phyloP scores from a whole-genome alignment of 2,329 filamentous ascomycete genomes.

The Aspergillus fumigatus region DNA sequence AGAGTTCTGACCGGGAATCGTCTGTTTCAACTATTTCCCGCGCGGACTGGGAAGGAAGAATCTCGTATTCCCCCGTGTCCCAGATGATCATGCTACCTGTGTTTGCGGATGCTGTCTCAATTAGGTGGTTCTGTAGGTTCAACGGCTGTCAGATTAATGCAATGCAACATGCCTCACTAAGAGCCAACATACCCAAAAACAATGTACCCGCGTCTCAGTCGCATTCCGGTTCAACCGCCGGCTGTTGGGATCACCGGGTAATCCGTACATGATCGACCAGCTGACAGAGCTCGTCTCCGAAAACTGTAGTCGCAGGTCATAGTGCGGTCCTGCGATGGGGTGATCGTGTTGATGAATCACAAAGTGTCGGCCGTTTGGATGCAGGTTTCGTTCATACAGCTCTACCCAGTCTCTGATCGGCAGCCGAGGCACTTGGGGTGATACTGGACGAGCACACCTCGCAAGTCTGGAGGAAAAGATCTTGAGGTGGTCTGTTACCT shows the following conservation, averaged over 20 bases:
- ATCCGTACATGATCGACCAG: slow-evolving; percentile 61
- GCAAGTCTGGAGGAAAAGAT: slow-evolving; percentile 45
- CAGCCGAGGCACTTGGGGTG: slow-evolving; percentile 29
- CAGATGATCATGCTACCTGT: slow-evolving; percentile 60
- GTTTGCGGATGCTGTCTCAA: slow-evolving; percentile 52
- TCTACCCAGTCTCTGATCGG: slow-evolving; percentile 40
- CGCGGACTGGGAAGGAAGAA: slow-evolving; percentile 45
- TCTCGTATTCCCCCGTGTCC: slow-evolving; percentile 57
- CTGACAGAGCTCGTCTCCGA: slow-evolving; percentile 62
- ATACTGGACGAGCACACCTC: slow-evolving; percentile 20
- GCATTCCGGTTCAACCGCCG: slow-evolving; percentile 54
- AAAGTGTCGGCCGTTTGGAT: slow-evolving; percentile 52
- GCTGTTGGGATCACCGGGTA: slow-evolving; percentile 56
- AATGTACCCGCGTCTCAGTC: slow-evolving; percentile 59
- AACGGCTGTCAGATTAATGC: neutral
- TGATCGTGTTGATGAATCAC: slow-evolving; percentile 72
- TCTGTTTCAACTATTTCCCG: slow-evolving; percentile 34
- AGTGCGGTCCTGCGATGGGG: slow-evolving; percentile 62
- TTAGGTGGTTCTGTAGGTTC: slow-evolving; percentile 53
- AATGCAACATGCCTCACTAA: neutral
- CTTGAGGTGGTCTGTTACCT: slow-evolving; percentile 45
- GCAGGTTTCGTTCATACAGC: slow-evolving; percentile 47
- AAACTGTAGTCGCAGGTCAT: slow-evolving; percentile 67
- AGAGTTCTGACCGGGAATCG: slow-evolving; percentile 21
- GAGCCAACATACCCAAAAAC: slow-evolving; percentile 48